Percentiles rank a stretch among this genome's conserved stretches.
These are phyloP conservation scores for Agrocybe praecox DNA, from an alignment of 768 basidiomycete species.

Conservation along the genomic window DNA sequence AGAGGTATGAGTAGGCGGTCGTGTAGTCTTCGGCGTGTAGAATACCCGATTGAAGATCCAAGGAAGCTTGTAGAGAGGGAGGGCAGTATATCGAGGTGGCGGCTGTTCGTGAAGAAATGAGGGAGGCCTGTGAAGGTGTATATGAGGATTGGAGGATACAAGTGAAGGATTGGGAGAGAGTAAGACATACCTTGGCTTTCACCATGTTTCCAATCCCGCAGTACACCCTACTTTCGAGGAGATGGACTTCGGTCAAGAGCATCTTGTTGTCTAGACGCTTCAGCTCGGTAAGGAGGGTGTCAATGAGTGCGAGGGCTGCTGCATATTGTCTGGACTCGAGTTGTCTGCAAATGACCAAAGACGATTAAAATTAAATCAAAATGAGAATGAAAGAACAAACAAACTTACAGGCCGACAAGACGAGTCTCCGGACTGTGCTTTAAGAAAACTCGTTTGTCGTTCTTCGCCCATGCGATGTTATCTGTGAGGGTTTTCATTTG, in stretches of 20 bases:
- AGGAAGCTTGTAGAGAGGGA: conserved; percentile 16
- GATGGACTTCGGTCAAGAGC: conserved; percentile 94
- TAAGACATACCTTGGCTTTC: conserved; percentile 75
- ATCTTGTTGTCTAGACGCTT: conserved; percentile 96
- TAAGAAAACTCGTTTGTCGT: conserved; percentile 92
- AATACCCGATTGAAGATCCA: neutral
- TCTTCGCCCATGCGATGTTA: conserved; percentile 90
- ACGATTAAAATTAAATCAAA: neutral
- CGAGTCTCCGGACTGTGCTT: conserved; percentile 93
- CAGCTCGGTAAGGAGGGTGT: conserved; percentile 86
- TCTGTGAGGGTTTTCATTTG: conserved; percentile 89
- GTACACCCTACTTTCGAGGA: conserved; percentile 91
- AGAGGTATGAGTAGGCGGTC: conserved; percentile 1
- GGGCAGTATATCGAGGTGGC: conserved; percentile 93
- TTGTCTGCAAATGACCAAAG: conserved; percentile 43
- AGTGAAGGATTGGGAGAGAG: too few species aligned
- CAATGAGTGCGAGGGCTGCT: conserved; percentile 79
- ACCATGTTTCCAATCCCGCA: conserved; percentile 87
- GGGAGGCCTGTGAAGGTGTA: conserved; percentile 59
- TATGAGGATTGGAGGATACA: too few species aligned
- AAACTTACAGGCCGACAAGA: conserved; percentile 67
- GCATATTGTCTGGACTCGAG: conserved; percentile 79
- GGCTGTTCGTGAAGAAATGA: conserved; percentile 90
- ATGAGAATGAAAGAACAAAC: neutral
- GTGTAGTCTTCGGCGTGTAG: conserved; percentile 89